Evolutionary conservation across 2,329 filamentous ascomycete genomes (phyloP).

Genomic region (Penicillium sp.): DNA sequence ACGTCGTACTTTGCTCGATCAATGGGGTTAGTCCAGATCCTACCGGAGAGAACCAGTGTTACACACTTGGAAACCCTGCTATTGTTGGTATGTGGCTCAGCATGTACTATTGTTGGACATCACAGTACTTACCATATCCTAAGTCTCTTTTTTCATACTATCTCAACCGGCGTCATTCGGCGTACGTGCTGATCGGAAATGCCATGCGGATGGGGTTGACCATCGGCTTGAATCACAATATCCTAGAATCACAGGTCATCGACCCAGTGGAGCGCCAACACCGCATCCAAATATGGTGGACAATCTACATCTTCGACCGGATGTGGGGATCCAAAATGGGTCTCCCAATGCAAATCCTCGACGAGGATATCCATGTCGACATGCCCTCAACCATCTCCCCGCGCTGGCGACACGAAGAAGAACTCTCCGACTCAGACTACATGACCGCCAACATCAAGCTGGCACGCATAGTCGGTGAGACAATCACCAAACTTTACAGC

Average conservation of each 20-base stretch:
- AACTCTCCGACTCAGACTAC: slow-evolving; percentile 40
- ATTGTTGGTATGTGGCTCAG: slow-evolving; percentile 34
- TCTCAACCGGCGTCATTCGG: slow-evolving; percentile 38
- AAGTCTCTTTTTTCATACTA: slow-evolving; percentile 41
- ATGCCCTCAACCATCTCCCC: slow-evolving; percentile 38
- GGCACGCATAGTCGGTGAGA: slow-evolving; percentile 39
- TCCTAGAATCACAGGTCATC: slow-evolving; percentile 39
- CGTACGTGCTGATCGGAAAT: slow-evolving; percentile 37
- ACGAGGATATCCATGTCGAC: slow-evolving; percentile 49
- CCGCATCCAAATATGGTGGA: slow-evolving; percentile 42
- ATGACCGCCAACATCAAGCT: slow-evolving; percentile 41
- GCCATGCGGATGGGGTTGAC: slow-evolving; percentile 46
- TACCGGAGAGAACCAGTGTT: slow-evolving; percentile 47
- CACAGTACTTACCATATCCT: neutral
- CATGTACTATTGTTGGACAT: neutral
- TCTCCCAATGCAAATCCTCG: slow-evolving; percentile 50
- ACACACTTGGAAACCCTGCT: slow-evolving; percentile 48
- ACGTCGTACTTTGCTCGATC: slow-evolving; percentile 47
- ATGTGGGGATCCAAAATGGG: slow-evolving; percentile 53
- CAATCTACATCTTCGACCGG: slow-evolving; percentile 43
- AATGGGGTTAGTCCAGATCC: slow-evolving; percentile 43
- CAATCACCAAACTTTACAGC: slow-evolving; percentile 37
- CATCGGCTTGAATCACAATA: slow-evolving; percentile 47
- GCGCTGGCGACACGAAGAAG: slow-evolving; percentile 33
- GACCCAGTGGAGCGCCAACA: slow-evolving; percentile 43